These are phyloP conservation scores for Blastomyces emzantsi DNA, from an alignment of 2,329 filamentous ascomycete genomes.

Conservation along the genomic window DNA sequence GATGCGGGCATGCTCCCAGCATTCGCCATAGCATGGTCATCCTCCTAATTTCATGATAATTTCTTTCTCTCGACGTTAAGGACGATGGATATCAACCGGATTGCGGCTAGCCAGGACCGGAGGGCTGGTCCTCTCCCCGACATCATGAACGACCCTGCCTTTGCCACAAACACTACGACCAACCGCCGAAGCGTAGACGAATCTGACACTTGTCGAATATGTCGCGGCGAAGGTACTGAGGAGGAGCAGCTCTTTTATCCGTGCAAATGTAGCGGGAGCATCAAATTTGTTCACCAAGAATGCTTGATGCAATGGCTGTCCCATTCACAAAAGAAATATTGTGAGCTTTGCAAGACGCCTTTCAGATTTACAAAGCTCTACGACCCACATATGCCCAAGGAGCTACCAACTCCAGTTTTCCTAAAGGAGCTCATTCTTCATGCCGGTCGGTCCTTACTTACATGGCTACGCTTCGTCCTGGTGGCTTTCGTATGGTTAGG, in stretches of 20 bases:
- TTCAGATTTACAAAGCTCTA: slow-evolving; percentile 99
- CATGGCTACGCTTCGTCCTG: slow-evolving; percentile 68
- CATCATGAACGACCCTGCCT: slow-evolving; percentile 50
- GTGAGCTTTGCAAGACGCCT: slow-evolving; percentile 96
- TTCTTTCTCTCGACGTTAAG: neutral
- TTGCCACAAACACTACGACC: slow-evolving; percentile 34
- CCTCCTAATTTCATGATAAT: neutral
- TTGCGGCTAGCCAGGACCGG: slow-evolving; percentile 1
- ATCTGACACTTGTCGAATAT: slow-evolving; percentile 90
- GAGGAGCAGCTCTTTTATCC: slow-evolving; percentile 91
- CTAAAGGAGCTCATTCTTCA: slow-evolving; percentile 68
- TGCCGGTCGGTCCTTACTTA: slow-evolving; percentile 58
- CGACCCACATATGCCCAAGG: slow-evolving; percentile 82
- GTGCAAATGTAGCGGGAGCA: slow-evolving; percentile 98
- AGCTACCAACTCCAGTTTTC: slow-evolving; percentile 73
- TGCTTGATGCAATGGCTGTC: slow-evolving; percentile 98
- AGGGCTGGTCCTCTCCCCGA: slow-evolving; percentile 30
- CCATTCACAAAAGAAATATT: slow-evolving; percentile 98
- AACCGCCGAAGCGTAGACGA: slow-evolving; percentile 41
- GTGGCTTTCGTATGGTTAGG: slow-evolving; percentile 83
- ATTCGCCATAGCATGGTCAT: neutral
- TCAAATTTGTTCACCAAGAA: slow-evolving; percentile 96
- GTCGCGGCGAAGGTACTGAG: slow-evolving; percentile 72
- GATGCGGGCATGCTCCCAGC: neutral
- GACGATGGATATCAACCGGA: slow-evolving; percentile 17